Conservation (phyloP, 2,329 filamentous ascomycete species). For the Microsporum ferrugineum region DNA sequence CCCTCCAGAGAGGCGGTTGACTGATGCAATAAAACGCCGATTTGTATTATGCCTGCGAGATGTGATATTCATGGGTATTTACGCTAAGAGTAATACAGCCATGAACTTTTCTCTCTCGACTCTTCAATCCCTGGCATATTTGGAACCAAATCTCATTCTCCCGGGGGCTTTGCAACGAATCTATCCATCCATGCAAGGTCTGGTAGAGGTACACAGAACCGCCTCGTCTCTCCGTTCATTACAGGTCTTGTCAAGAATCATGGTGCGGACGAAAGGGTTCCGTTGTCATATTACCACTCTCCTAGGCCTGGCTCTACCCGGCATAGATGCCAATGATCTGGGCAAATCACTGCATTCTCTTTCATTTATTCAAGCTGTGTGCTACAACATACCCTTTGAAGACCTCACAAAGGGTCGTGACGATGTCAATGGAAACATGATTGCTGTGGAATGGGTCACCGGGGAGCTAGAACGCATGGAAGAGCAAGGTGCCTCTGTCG, state of each 20-base stretch:
- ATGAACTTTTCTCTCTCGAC: conserved; percentile 87
- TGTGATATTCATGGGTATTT: conserved; percentile 96
- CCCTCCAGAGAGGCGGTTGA: conserved; percentile 67
- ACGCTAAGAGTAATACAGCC: conserved; percentile 84
- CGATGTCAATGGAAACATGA: conserved; percentile 57
- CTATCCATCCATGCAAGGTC: conserved; percentile 88
- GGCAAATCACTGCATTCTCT: conserved; percentile 93
- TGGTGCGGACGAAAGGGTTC: conserved; percentile 90
- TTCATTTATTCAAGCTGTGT: conserved; percentile 88
- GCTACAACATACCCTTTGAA: conserved; percentile 88
- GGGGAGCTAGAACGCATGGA: conserved; percentile 92
- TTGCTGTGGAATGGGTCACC: conserved; percentile 89
- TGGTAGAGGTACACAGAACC: conserved; percentile 94
- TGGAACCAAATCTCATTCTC: conserved; percentile 84
- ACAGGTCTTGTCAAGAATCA: conserved; percentile 82
- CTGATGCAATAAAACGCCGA: conserved; percentile 66
- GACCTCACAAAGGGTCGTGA: conserved; percentile 61
- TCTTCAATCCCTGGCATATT: conserved; percentile 74
- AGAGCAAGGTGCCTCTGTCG: conserved; percentile 67
- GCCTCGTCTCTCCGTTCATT: conserved; percentile 85
- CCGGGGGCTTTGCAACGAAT: conserved; percentile 91
- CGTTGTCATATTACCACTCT: conserved; percentile 90
- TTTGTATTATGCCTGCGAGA: conserved; percentile 85
- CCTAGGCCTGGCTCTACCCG: conserved; percentile 81
- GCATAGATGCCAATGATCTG: conserved; percentile 93